Evolutionary conservation across 2,329 filamentous ascomycete genomes (phyloP), one percentile per base, ranked within the genome.

Genomic region (Geosmithia flava): DNA sequence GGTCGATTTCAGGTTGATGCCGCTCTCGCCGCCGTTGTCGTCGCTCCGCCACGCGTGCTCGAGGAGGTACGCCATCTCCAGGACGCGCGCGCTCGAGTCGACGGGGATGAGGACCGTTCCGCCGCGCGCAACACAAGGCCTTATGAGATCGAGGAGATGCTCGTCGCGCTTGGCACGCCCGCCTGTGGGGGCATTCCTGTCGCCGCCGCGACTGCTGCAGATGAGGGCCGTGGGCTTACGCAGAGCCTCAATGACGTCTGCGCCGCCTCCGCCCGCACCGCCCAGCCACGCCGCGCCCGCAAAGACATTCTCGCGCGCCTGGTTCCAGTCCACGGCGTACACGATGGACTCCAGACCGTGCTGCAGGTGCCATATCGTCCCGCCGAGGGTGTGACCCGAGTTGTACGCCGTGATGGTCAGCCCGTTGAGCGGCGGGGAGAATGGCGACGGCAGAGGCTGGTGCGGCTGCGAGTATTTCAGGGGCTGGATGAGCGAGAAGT

Each of bases 351-450:
- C 93, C 60, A 96, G 76, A 0, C 90, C 89, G 68, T 97, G 89
- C 59, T 97, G 91, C 54, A 98, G 90, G 59, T 97, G 91, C 93
- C 93, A 98, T 70, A 98, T 95, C 20, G 93, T 97, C 49, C 93
- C 93, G 63, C 93, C 93, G 0, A 97, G 77, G 0, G 91, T 96
- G 62, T 96, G 91, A 53, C 93, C 93, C 7, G 93, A 89, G 66
- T 94, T 95, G 68, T 97, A 97, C 1, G 93, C 93, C 1, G 93
- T 98, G 54, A 98, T 87, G 2, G 88, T 95, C 17, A 98, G 78
- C 4, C 90, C 90, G 55, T 93, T 90, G 16, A 96, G 72, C 1
- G 91, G 85, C 3, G 90, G 88, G 2, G 89, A 94, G 60, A 89
- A 94, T 1, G 89, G 84, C 5, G 89, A 93, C 0, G 86, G 80